Evolutionary conservation across 352 stramenopile genomes (phyloP).

Genomic region (Globisporangium echinulatum): DNA sequence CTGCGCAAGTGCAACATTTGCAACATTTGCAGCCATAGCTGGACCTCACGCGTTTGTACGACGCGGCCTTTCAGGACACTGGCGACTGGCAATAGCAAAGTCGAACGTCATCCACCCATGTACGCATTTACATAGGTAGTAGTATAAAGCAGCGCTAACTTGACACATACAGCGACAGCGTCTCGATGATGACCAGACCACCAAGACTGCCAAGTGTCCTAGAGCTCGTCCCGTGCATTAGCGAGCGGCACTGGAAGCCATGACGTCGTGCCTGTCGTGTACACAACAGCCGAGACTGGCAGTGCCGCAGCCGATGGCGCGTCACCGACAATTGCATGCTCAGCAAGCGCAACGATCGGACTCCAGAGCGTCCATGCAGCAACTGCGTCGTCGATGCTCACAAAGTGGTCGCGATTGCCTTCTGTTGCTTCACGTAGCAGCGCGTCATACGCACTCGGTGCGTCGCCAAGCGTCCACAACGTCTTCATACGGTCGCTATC

Average conservation of each 20-base stretch:
- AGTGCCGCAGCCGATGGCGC: too few relatives aligned
- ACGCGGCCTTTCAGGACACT: slow-evolving; percentile 30
- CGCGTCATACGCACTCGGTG: slow-evolving; percentile 28
- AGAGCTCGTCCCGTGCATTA: too few relatives aligned
- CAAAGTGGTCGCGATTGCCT: slow-evolving; percentile 28
- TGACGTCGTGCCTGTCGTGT: background rate
- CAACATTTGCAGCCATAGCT: slow-evolving; percentile 26
- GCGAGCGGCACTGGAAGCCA: background rate
- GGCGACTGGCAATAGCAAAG: slow-evolving; percentile 10
- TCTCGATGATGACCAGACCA: too few relatives aligned
- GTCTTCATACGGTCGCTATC: too few relatives aligned
- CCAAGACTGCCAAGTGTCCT: too few relatives aligned
- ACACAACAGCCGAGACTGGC: background rate
- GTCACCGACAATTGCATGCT: background rate
- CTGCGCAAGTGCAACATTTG: slow-evolving; percentile 27
- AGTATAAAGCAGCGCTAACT: too few relatives aligned
- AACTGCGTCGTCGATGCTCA: slow-evolving; percentile 50
- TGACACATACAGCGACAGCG: too few relatives aligned
- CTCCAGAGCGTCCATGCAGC: slow-evolving; percentile 60
- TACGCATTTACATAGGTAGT: slow-evolving; percentile 12
- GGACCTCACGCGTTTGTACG: slow-evolving; percentile 53
- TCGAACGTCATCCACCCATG: slow-evolving; percentile 5
- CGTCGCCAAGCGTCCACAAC: slow-evolving; percentile 26
- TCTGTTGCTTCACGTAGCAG: slow-evolving; percentile 19
- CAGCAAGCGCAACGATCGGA: slow-evolving; percentile 34